Percentiles rank a stretch among this genome's conserved stretches.
These are phyloP conservation scores for Circinella umbellata DNA, from an alignment of 371 early-diverging fungal genomes.

Conservation along the genomic window DNA sequence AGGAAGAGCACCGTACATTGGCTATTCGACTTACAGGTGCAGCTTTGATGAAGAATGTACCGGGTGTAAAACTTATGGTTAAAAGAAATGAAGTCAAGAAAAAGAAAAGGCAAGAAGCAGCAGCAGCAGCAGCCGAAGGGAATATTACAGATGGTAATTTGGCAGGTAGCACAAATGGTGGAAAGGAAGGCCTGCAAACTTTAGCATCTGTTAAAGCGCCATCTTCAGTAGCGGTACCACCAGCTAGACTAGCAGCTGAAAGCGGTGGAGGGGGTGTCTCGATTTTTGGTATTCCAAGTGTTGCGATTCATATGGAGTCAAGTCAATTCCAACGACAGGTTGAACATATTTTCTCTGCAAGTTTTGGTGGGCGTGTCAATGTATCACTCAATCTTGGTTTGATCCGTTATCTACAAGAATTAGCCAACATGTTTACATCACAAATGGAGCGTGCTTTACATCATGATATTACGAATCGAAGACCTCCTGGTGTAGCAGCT, in stretches of 20 bases:
- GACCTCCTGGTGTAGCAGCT: constrained; percentile 2
- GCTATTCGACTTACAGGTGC: constrained; percentile 33
- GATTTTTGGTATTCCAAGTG: constrained; percentile 66
- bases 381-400: constrained; percentile 78
- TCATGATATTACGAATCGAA: constrained; percentile 8
- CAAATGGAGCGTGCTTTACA: constrained; percentile 41
- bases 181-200: not conserved
- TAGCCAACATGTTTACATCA: constrained; percentile 47
- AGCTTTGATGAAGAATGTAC: constrained; percentile 51
- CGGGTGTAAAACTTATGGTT: constrained; percentile 37
- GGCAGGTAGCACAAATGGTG: not conserved
- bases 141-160: no score
- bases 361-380: constrained; percentile 72
- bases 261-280: constrained; percentile 52
- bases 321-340: constrained; percentile 36
- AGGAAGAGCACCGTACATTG: constrained; percentile 28
- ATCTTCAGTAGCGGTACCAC: not conserved
- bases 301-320: constrained; percentile 53
- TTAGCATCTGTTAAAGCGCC: constrained; percentile 3
- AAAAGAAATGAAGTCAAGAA: constrained; percentile 19
- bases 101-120: not conserved
- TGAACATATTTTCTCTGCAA: constrained; percentile 59
- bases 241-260: not conserved
- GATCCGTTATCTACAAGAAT: constrained; percentile 71
- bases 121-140: not conserved